Evolutionary conservation across 176 grass and related monocot species (phyloP), one percentile per base, ranked within the genome.

Genomic region (Chrysopogon serrulatus): DNA sequence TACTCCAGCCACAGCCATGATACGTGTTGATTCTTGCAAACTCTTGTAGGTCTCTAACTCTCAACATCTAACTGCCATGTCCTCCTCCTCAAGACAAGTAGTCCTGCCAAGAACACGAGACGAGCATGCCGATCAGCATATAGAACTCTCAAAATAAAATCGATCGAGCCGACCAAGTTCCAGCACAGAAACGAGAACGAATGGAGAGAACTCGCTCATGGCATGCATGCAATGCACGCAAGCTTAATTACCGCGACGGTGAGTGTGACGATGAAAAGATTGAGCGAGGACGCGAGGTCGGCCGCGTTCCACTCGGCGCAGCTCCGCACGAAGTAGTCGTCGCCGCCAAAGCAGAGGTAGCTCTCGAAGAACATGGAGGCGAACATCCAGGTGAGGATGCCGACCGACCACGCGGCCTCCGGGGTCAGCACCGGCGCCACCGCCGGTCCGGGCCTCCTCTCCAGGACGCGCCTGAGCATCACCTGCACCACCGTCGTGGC

Each of bases 201-300:
- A 21, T 19, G n/a, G n/a, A n/a, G 26, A 44, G 2, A 64, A 24
- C n/a, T n/a, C n/a, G n/a, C n/a, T n/a, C n/a, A n/a, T n/a, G n/a
- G n/a, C n/a, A n/a, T n/a, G n/a, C n/a, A n/a, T 1, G 5, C 0
- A 9, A 74, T 1, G 28, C 15, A 31, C 62, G 4, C 0, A 19
- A 19, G 14, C 65, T 71, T 12, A n/a, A n/a, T n/a, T n/a, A 79
- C 75, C 74, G 2, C 0, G 5, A 85, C 51, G 48, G 11, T 85
- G 74, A 31, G 39, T 21, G 43, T 28, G 37, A 65, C 23, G 11
- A 85, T 36, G 60, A 19, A 10, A 5, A 79, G 18, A 60, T 79
- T 79, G 24, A 10, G 27, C 5, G 41, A 9, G 17, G 77, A 47
- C 18, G 77, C 77, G 60, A 24, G 18, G 41, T 27, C 10, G 28